Percentiles rank a stretch among this genome's conserved stretches.
phyloP scores from a whole-genome alignment of 306 rosid genomes.

The Bauhinia variegata region DNA sequence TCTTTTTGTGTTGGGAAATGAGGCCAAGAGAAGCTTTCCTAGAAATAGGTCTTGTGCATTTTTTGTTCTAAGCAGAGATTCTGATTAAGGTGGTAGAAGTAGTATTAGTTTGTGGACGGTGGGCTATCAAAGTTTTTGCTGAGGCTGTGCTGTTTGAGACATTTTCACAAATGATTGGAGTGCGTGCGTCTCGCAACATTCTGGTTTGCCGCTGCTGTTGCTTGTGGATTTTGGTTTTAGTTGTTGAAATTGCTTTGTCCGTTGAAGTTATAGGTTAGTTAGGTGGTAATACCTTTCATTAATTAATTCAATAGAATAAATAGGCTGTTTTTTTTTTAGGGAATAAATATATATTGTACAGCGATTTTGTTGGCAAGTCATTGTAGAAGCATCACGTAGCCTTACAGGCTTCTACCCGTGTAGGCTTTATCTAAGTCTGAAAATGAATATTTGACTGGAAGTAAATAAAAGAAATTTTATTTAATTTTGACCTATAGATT shows the following conservation, averaged over 20 bases:
- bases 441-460: too few relatives aligned
- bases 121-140: conserved; percentile 37
- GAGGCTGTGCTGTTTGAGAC: conserved; percentile 39
- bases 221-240: conserved; percentile 22
- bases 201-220: conserved; percentile 47
- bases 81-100: neutral
- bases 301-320: neutral
- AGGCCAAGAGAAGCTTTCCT: conserved; percentile 23
- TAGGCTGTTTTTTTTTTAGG: too few relatives aligned
- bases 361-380: too few relatives aligned
- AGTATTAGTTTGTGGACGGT: conserved; percentile 42
- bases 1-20: conserved; percentile 30
- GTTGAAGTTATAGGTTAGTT: conserved; percentile 33
- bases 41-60: conserved; percentile 18
- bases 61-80: neutral
- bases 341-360: too few relatives aligned
- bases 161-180: conserved; percentile 15
- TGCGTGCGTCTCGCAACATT: conserved; percentile 43
- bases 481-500: too few relatives aligned
- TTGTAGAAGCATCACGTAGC: too few relatives aligned
- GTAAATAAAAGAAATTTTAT: too few relatives aligned
- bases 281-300: conserved; percentile 38
- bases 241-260: conserved; percentile 51
- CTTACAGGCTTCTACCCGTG: too few relatives aligned
- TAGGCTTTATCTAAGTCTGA: too few relatives aligned